Evolutionary conservation across 306 rosid species (phyloP).

Genomic region (Prosopis cineraria): DNA sequence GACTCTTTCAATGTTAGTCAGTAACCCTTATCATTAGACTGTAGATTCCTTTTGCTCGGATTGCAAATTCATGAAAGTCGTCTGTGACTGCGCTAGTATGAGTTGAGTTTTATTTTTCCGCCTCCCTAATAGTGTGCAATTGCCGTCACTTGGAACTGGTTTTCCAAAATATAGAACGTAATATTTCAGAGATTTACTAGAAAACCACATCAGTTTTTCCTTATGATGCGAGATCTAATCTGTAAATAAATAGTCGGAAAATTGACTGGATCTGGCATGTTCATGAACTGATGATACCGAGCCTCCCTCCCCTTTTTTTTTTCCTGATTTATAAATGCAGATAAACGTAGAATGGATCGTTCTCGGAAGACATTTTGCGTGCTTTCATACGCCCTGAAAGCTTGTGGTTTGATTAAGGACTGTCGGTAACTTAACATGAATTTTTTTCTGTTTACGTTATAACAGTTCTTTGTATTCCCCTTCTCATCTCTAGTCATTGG

Average conservation of each 20-base stretch:
- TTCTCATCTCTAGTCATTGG: background rate
- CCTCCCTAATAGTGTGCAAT: background rate
- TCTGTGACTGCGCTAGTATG: background rate
- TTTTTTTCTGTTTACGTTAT: background rate
- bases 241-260: background rate
- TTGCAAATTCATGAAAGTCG: background rate
- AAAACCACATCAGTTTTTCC: background rate
- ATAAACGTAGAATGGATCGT: conserved; percentile 1
- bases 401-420: too few relatives aligned
- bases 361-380: background rate
- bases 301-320: background rate
- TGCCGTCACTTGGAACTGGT: background rate
- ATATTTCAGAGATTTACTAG: background rate
- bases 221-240: background rate
- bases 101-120: background rate
- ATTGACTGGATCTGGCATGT: background rate
- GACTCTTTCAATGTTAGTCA: background rate
- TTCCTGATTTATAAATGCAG: background rate
- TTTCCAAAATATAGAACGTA: background rate
- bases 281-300: background rate
- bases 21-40: conserved; percentile 35
- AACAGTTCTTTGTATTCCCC: background rate
- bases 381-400: background rate
- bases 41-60: conserved; percentile 4
- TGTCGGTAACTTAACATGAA: background rate